phyloP scores from a whole-genome alignment of 208 protist genomes.

The Wallacemonas sp. region DNA sequence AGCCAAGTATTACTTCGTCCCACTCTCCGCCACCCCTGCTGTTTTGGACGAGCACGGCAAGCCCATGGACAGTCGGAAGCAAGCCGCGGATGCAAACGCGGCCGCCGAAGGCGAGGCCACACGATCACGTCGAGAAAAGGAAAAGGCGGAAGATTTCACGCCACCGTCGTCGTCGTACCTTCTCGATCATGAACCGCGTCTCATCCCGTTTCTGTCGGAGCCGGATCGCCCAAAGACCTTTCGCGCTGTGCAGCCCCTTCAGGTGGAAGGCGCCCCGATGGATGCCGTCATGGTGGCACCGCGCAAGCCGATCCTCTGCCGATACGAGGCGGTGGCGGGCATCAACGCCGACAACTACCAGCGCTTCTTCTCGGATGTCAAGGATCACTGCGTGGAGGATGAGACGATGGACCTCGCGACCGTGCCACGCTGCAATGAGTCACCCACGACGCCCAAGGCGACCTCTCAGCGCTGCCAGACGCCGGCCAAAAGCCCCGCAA shows the following conservation, averaged over 20 bases:
- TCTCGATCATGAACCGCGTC: conserved; percentile 7
- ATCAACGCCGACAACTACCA: conserved; percentile 38
- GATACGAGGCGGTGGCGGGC: conserved; percentile 17
- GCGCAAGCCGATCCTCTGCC: neutral
- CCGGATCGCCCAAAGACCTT: neutral
- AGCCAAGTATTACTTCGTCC: conserved; percentile 60
- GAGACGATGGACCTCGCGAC: conserved; percentile 2
- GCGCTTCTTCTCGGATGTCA: conserved; percentile 30
- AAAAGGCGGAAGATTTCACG: neutral
- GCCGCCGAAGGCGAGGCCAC: neutral
- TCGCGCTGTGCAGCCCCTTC: conserved; percentile 4
- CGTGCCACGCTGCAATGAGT: neutral
- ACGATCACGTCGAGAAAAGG: no score
- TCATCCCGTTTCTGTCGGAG: conserved; percentile 2
- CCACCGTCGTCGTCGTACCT: conserved; percentile 5
- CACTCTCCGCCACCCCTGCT: conserved; percentile 15
- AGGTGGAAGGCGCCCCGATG: conserved; percentile 6
- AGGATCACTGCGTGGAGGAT: conserved; percentile 11
- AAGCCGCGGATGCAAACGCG: no score
- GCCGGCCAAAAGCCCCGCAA: no score
- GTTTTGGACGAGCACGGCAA: neutral
- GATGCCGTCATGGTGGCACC: neutral
- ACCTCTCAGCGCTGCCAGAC: no score
- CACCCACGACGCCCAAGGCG: no score
- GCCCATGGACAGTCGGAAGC: no score